phyloP scores from a whole-genome alignment of 805 yeast genomes.

The Ascoidea tarda region DNA sequence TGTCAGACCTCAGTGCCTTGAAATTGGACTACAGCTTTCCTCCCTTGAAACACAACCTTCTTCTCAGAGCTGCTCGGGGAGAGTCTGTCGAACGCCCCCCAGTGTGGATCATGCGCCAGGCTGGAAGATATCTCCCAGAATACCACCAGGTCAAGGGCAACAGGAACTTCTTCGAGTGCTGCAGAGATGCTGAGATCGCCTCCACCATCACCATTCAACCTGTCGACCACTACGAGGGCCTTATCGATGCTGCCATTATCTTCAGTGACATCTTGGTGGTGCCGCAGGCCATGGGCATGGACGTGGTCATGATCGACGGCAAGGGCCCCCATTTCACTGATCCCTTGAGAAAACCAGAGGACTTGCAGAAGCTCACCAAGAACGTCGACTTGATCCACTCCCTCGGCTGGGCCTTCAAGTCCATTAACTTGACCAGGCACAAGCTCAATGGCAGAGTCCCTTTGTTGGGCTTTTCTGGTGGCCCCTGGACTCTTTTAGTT shows the following conservation, averaged over 20 bases:
- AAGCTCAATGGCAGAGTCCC: slow-evolving; percentile 88
- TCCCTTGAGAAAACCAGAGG: slow-evolving; percentile 68
- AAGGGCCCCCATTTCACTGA: slow-evolving; percentile 88
- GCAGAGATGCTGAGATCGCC: slow-evolving; percentile 89
- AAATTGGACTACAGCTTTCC: slow-evolving; percentile 30
- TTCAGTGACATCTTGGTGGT: slow-evolving; percentile 91
- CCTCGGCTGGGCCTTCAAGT: slow-evolving; percentile 87
- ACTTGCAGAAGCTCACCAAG: slow-evolving; percentile 42
- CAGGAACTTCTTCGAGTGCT: slow-evolving; percentile 88
- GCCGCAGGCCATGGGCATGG: slow-evolving; percentile 98
- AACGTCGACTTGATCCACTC: slow-evolving; percentile 62
- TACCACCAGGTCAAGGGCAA: slow-evolving; percentile 80
- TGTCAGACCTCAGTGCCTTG: too few relatives aligned
- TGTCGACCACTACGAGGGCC: slow-evolving; percentile 73
- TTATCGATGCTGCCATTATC: slow-evolving; percentile 93
- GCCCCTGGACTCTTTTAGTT: slow-evolving; percentile 94
- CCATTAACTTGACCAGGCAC: slow-evolving; percentile 82
- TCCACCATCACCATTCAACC: slow-evolving; percentile 94
- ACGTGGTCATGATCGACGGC: slow-evolving; percentile 85
- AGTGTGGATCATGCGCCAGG: slow-evolving; percentile 96
- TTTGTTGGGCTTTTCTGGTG: slow-evolving; percentile 88
- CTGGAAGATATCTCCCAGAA: slow-evolving; percentile 87
- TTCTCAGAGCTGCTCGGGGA: slow-evolving; percentile 82
- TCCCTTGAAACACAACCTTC: slow-evolving; percentile 74
- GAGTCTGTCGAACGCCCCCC: slow-evolving; percentile 95